Conservation (phyloP, 495 filamentous ascomycete genomes). For the Penicillium lagena region DNA sequence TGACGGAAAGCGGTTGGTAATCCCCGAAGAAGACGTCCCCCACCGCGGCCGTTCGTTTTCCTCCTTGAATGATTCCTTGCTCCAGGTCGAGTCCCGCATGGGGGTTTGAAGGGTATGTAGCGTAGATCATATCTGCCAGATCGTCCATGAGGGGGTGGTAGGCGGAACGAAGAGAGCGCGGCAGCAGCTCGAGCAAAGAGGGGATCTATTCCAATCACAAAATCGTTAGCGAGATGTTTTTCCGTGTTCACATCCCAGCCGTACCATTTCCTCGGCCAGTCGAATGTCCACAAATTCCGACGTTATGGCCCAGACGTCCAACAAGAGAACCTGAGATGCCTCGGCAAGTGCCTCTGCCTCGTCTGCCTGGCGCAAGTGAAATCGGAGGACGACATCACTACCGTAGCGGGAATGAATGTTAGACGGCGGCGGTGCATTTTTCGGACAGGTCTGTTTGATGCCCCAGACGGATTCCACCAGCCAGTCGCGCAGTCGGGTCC, state of each 20-base stretch:
- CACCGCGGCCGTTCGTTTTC: slow-evolving; percentile 25
- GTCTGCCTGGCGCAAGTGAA: slow-evolving; percentile 63
- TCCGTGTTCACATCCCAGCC: slow-evolving; percentile 9
- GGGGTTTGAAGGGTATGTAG: slow-evolving; percentile 58
- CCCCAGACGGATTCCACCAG: slow-evolving; percentile 61
- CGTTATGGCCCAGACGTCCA: slow-evolving; percentile 88
- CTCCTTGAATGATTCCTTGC: slow-evolving; percentile 23
- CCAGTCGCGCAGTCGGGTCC: slow-evolving; percentile 57
- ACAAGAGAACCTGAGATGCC: slow-evolving; percentile 66
- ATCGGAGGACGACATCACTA: slow-evolving; percentile 79
- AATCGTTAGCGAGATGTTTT: slow-evolving; percentile 3
- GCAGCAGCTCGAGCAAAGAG: slow-evolving; percentile 77
- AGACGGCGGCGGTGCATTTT: slow-evolving; percentile 27
- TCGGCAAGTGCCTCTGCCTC: slow-evolving; percentile 69
- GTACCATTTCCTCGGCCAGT: slow-evolving; percentile 67
- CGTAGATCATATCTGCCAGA: slow-evolving; percentile 67
- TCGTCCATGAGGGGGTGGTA: slow-evolving; percentile 76
- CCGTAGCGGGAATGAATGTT: slow-evolving; percentile 62
- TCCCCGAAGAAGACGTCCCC: slow-evolving; percentile 78
- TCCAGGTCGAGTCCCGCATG: slow-evolving; percentile 20
- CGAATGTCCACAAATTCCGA: slow-evolving; percentile 83
- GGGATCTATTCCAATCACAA: slow-evolving; percentile 44
- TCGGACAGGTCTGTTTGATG: slow-evolving; percentile 22
- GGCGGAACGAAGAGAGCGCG: slow-evolving; percentile 62
- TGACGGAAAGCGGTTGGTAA: slow-evolving; percentile 76